Base-by-base conservation (phyloP, 2,329 filamentous ascomycete species). In the Trichoderma koningiopsis region DNA sequence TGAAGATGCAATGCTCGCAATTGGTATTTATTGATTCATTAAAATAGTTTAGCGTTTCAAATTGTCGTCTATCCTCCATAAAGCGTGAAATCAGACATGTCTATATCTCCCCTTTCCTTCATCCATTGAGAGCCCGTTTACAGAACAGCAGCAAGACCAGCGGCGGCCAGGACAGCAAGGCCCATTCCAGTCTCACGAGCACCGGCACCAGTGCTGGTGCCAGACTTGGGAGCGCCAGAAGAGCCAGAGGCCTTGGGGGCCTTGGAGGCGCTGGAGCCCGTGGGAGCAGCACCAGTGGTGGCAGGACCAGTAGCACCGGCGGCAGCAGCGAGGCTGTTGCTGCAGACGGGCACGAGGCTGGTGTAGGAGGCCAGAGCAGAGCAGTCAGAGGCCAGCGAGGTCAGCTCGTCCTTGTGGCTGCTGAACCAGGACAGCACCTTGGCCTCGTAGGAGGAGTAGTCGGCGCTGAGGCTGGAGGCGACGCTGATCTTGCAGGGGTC, bases 401-500 rank as follows among this genome's bases (percentile, higher is more conserved):
- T 65, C 71, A 80, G 72, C 37, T 75, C 72, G 63, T 71, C 72
- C 69, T 72, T 59, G 75, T 79, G 74, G 43, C 71, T 55, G 24
- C 67, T 68, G 73, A 76, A 76, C 79, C 80, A 82, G 2, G 72
- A 74, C 11, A 71, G 24, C 40, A 78, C 67, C 70, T 76, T 66
- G 61, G 72, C 73, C 72, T 72, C 76, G 76, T 80, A 81, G 70
- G 72, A 74, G 29, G 72, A 70, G 74, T 77, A 80, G 53, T 77
- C 72, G 35, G 69, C 72, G 72, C 71, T 75, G 43, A 81, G 75
- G 72, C 73, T 75, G 27, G 71, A 49, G n/a, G 80, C 77, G 7
- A 75, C 68, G 67, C 68, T 75, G 74, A 77, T 75, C 71, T 68
- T 24, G 78, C 80, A 81, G 4, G 74, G 72, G 75, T 80, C 75